Evolutionary conservation across 129 eudicot genomes (phyloP).

Genomic region (Deinandra increscens): DNA sequence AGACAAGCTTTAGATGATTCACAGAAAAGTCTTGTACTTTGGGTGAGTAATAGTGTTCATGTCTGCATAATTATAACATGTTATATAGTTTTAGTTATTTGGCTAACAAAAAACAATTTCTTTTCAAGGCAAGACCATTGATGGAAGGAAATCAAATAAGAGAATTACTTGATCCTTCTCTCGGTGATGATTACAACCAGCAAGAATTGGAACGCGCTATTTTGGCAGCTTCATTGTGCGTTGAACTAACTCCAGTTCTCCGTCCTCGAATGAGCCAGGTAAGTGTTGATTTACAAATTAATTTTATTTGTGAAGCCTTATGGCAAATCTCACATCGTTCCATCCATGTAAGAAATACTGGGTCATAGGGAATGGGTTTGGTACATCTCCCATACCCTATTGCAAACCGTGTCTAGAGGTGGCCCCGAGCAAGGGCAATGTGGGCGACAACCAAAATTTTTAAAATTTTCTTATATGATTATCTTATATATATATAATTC

Average conservation of each 20-base stretch:
- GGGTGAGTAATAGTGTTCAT: conserved; percentile 44
- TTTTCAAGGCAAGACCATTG: conserved; percentile 67
- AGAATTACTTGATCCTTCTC: conserved; percentile 63
- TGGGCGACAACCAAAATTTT: too few relatives aligned
- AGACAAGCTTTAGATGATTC: conserved; percentile 67
- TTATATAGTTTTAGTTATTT: conserved; percentile 11
- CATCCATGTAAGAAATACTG: background rate
- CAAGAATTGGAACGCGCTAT: conserved; percentile 58
- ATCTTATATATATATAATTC: too few relatives aligned
- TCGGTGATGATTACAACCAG: conserved; percentile 45
- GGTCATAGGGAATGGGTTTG: too few relatives aligned
- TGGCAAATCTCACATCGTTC: background rate
- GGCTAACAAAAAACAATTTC: background rate
- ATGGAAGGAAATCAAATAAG: conserved; percentile 37
- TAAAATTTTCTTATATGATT: too few relatives aligned
- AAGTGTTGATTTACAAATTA: conserved; percentile 25
- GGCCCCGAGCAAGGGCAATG: too few relatives aligned
- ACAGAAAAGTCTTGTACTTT: conserved; percentile 59
- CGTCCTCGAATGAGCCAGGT: conserved; percentile 84
- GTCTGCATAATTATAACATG: background rate
- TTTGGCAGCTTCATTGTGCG: conserved; percentile 61
- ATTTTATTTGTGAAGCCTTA: background rate
- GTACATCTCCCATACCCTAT: too few relatives aligned
- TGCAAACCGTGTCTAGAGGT: too few relatives aligned
- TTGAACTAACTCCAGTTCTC: conserved; percentile 50